Percentiles rank a stretch among this genome's conserved stretches.
These are phyloP conservation scores for Rhizophagus sp. DNA, from an alignment of 192 early-diverging fungal genomes.

Conservation along the genomic window DNA sequence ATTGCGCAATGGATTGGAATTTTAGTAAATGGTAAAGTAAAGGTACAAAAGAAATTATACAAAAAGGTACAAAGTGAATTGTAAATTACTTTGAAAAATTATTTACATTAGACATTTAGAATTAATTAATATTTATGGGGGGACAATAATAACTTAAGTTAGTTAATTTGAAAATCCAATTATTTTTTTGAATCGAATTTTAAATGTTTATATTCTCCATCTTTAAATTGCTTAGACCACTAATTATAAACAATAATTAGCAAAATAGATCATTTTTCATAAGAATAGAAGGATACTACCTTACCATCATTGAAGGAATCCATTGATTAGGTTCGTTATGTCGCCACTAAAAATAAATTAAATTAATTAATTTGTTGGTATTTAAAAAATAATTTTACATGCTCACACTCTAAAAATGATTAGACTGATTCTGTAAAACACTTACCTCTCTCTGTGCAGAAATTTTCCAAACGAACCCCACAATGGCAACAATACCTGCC, in stretches of 20 bases:
- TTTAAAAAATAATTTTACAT: no score
- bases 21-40: conserved; percentile 18
- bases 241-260: neutral
- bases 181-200: conserved; percentile 16
- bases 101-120: no score
- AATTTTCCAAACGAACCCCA: conserved; percentile 42
- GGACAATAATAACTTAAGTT: neutral
- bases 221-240: conserved; percentile 47
- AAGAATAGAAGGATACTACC: neutral
- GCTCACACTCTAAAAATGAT: neutral
- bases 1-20: conserved; percentile 39
- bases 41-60: conserved; percentile 39
- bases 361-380: neutral
- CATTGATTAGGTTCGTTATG: conserved; percentile 48
- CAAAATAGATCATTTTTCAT: neutral
- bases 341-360: conserved; percentile 31
- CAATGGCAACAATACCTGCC: conserved; percentile 38
- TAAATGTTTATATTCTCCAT: conserved; percentile 34
- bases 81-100: conserved; percentile 29
- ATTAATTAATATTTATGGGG: neutral
- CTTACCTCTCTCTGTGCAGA: conserved; percentile 46
- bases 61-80: conserved; percentile 45
- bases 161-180: neutral
- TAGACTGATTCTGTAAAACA: neutral
- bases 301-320: conserved; percentile 56